Conservation (phyloP, 129 eudicot species). For the Deinandra increscens region DNA sequence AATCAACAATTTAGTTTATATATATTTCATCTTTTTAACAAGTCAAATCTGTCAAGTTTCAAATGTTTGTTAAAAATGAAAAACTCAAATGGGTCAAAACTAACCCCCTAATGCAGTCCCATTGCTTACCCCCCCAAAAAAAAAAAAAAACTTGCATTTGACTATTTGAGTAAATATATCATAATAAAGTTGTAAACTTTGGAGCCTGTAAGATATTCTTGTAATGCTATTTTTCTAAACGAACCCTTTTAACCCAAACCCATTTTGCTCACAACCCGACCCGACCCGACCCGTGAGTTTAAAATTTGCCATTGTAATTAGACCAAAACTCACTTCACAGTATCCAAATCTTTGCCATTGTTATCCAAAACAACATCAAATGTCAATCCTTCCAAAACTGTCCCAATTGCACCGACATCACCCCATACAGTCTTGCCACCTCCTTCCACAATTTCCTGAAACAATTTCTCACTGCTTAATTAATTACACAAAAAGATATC, state of each 20-base stretch:
- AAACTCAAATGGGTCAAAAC: neutral
- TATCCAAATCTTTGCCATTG: constrained; percentile 96
- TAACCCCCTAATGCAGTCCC: neutral
- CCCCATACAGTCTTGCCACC: constrained; percentile 98
- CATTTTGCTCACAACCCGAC: neutral
- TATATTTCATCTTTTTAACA: neutral
- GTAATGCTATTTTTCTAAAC: too few species aligned
- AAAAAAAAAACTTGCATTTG: too few species aligned
- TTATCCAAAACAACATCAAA: constrained; percentile 93
- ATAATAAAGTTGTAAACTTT: too few species aligned
- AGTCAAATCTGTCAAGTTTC: neutral
- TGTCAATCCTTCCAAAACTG: constrained; percentile 69
- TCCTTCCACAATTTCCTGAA: constrained; percentile 82
- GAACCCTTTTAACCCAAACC: too few species aligned
- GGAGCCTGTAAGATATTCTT: too few species aligned
- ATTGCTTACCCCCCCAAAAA: too few species aligned
- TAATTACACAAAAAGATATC: neutral
- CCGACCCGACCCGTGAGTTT: neutral
- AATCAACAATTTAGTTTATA: too few species aligned
- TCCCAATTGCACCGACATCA: constrained; percentile 72
- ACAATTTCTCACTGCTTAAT: neutral
- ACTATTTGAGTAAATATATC: too few species aligned
- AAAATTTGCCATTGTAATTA: neutral
- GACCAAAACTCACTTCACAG: constrained; percentile 61
- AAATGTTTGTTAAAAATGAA: neutral